Percentiles rank a stretch among this genome's conserved stretches.
Evolutionary conservation across 306 rosid genomes (phyloP).

Genomic region (Vigna hirtella): DNA sequence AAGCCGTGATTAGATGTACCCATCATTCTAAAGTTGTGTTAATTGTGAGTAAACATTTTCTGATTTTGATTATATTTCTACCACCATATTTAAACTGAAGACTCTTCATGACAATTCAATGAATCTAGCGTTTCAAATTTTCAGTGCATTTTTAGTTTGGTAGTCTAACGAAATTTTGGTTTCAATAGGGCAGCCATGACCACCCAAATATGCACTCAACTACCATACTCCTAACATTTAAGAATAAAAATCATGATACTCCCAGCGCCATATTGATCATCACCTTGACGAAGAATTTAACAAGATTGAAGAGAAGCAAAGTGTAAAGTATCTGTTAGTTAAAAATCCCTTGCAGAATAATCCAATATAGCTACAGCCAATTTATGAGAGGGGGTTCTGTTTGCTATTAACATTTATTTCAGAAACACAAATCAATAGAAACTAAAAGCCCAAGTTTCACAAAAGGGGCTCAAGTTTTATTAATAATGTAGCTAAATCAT

Average conservation of each 20-base stretch:
- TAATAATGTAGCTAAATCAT: constrained; percentile 48
- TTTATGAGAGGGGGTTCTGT: constrained; percentile 30
- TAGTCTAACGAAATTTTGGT: not conserved
- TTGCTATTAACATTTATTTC: constrained; percentile 50
- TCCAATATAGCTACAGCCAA: constrained; percentile 26
- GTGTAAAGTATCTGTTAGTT: not conserved
- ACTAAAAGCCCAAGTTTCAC: constrained; percentile 50
- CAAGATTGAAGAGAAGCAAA: not conserved
- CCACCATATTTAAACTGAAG: constrained; percentile 4
- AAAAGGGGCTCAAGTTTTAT: constrained; percentile 61
- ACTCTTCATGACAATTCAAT: constrained; percentile 42
- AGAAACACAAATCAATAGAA: constrained; percentile 35
- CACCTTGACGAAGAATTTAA: not conserved
- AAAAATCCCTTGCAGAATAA: not conserved
- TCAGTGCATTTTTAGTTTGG: not conserved
- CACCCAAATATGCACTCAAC: constrained; percentile 40
- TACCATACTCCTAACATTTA: constrained; percentile 39
- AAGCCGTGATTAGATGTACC: constrained; percentile 33
- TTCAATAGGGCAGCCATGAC: not conserved
- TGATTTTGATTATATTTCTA: constrained; percentile 25
- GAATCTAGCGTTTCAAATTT: constrained; percentile 28
- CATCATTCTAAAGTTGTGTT: constrained; percentile 50
- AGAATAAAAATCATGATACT: not conserved
- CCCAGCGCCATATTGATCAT: not conserved
- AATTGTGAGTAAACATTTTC: constrained; percentile 1